These are phyloP conservation scores for Volvox reticuliferus DNA, from an alignment of 139 green algal species.

Conservation along the genomic window DNA sequence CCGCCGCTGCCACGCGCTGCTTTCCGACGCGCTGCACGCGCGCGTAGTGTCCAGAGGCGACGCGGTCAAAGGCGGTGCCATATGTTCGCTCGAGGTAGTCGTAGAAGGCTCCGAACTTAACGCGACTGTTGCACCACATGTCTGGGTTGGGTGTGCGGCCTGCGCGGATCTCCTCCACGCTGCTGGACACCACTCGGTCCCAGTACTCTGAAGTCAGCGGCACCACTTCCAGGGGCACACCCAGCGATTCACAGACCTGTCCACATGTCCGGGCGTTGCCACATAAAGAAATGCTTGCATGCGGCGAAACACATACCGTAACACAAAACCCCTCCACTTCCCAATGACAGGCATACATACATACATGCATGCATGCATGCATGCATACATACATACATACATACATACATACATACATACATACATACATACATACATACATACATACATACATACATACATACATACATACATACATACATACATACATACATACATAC, in stretches of 20 bases:
- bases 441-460: too few species aligned
- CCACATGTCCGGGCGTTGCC: background rate
- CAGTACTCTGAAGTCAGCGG: conserved; percentile 91
- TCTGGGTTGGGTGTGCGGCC: conserved; percentile 98
- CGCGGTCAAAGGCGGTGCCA: conserved; percentile 48
- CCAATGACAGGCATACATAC: too few species aligned
- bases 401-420: too few species aligned
- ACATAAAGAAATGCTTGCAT: background rate
- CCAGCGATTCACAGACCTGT: conserved; percentile 79
- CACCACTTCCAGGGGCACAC: conserved; percentile 87
- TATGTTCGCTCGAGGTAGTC: conserved; percentile 80
- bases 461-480: too few species aligned
- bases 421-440: too few species aligned
- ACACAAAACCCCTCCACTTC: too few species aligned
- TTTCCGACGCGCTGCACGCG: conserved; percentile 34
- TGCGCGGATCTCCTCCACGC: conserved; percentile 85
- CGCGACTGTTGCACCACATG: conserved; percentile 95
- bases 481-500: too few species aligned
- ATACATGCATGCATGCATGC: too few species aligned
- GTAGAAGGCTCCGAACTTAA: conserved; percentile 86
- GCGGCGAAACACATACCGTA: too few species aligned
- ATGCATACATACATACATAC: too few species aligned
- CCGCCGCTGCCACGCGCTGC: background rate
- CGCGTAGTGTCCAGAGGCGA: conserved; percentile 61
- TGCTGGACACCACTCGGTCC: conserved; percentile 89